These are phyloP conservation scores for Hericium rajendrae DNA, from an alignment of 768 basidiomycete genomes.

Conservation along the genomic window DNA sequence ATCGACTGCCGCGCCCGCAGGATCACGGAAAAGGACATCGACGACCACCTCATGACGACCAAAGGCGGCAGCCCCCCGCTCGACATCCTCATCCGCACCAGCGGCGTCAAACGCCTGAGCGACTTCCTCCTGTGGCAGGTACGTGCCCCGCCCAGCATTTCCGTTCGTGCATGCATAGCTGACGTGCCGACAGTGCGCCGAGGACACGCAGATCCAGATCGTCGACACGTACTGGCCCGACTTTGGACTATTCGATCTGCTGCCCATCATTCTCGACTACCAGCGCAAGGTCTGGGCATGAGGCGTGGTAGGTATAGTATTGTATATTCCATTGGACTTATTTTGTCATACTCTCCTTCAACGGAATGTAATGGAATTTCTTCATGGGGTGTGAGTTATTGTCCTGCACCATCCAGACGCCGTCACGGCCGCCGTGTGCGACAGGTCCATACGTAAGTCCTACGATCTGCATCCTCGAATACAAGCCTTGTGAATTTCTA, in stretches of 20 bases:
- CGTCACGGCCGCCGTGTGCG: no score
- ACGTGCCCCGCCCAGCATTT: constrained; percentile 14
- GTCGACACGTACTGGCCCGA: constrained; percentile 85
- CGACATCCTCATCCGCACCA: constrained; percentile 86
- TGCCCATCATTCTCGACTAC: constrained; percentile 82
- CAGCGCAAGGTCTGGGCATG: constrained; percentile 63
- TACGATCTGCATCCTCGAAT: no score
- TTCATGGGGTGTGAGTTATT: no score
- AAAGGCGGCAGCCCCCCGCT: constrained; percentile 64
- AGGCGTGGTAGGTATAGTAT: background rate
- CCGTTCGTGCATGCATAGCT: background rate
- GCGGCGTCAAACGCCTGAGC: constrained; percentile 80
- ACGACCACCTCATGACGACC: constrained; percentile 56
- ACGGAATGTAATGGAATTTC: no score
- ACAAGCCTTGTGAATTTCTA: no score
- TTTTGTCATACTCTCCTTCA: background rate
- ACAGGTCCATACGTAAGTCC: no score
- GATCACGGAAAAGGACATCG: constrained; percentile 62
- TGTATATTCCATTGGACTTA: background rate
- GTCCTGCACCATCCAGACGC: no score
- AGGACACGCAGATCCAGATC: constrained; percentile 84
- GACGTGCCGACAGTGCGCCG: constrained; percentile 47
- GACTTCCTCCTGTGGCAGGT: constrained; percentile 98
- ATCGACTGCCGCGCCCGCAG: constrained; percentile 19
- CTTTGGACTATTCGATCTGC: constrained; percentile 77